Percentiles rank a stretch among this genome's conserved stretches.
Evolutionary conservation across 306 rosid species (phyloP).

Genomic region (Malus domestica): ASM211411v1 NC_041794.1:6557001-6557500

Average conservation of each 20-base stretch:
- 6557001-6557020: conserved; percentile 70
- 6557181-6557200: neutral
- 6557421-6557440: neutral
- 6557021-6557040: conserved; percentile 80
- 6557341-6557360: neutral
- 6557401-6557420: neutral
- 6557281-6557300: neutral
- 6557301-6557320: neutral
- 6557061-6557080: conserved; percentile 10
- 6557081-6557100: neutral
- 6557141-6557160: neutral
- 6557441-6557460: neutral
- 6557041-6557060: conserved; percentile 77
- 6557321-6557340: neutral
- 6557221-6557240: neutral
- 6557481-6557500: neutral
- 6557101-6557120: neutral
- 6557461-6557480: neutral
- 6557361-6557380: neutral
- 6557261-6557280: neutral
- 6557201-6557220: neutral
- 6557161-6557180: neutral
- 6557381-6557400: neutral
- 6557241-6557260: neutral
- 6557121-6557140: neutral